phyloP scores from a whole-genome alignment of 2,329 filamentous ascomycete species.

The Sordariomycetes sp. region DNA sequence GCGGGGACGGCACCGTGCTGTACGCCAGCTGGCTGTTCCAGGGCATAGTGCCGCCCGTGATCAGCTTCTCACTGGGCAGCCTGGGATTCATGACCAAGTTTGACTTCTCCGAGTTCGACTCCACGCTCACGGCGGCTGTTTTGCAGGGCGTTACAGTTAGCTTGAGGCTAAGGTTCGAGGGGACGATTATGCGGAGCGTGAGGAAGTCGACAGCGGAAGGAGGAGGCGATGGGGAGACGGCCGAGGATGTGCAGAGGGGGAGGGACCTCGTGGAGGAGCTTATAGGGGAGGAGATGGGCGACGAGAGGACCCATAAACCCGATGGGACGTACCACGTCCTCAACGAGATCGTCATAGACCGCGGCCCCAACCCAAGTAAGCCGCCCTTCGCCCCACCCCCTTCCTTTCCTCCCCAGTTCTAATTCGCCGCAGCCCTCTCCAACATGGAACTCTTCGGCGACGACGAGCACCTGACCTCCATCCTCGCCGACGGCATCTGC shows the following conservation, averaged over 20 bases:
- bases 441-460: conserved; percentile 88
- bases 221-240: conserved; percentile 20
- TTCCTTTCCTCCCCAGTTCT: not conserved
- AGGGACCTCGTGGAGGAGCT: conserved; percentile 81
- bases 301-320: conserved; percentile 74
- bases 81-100: conserved; percentile 95
- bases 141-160: conserved; percentile 80
- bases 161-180: conserved; percentile 80
- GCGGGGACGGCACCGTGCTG: conserved; percentile 92
- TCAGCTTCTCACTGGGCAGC: conserved; percentile 85
- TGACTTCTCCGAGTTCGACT: conserved; percentile 67
- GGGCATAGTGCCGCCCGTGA: conserved; percentile 81
- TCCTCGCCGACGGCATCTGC: conserved; percentile 87
- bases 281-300: conserved; percentile 74
- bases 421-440: conserved; percentile 59
- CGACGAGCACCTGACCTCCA: conserved; percentile 88
- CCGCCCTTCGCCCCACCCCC: not conserved
- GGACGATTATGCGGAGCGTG: conserved; percentile 78
- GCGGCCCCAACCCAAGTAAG: conserved; percentile 84
- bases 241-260: conserved; percentile 21
- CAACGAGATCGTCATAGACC: conserved; percentile 93
- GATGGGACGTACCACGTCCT: conserved; percentile 82
- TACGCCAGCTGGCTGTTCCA: conserved; percentile 98
- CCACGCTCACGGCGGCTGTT: conserved; percentile 63
- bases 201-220: conserved; percentile 19